These are phyloP conservation scores for Vigna angularis DNA, from an alignment of 306 rosid genomes.

Conservation along the genomic window DNA sequence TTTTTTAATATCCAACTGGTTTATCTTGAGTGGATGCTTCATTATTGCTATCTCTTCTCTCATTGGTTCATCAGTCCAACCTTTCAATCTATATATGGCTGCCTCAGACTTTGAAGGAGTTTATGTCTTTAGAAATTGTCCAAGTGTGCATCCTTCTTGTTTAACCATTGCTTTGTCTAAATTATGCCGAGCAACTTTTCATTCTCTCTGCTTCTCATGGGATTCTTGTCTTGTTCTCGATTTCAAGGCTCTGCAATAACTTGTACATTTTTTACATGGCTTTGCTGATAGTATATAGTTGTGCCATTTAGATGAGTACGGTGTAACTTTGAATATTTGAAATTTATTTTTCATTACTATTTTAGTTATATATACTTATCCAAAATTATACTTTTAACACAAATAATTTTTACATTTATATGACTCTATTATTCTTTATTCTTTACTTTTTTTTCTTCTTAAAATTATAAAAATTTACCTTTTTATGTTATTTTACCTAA, in stretches of 20 bases:
- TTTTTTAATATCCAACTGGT: background rate
- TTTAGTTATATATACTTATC: too few species aligned
- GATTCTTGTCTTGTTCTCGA: background rate
- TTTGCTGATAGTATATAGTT: background rate
- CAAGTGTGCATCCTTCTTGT: background rate
- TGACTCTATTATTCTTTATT: too few species aligned
- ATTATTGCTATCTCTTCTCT: background rate
- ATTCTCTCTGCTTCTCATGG: background rate
- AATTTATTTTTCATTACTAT: too few species aligned
- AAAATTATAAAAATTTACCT: too few species aligned
- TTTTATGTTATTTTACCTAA: too few species aligned
- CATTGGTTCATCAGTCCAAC: background rate
- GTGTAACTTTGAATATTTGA: too few species aligned
- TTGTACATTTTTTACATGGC: background rate
- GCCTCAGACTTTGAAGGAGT: slow-evolving; percentile 1
- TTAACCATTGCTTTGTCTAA: background rate
- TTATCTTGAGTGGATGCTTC: background rate
- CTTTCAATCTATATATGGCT: background rate
- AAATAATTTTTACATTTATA: too few species aligned
- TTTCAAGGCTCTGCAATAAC: background rate
- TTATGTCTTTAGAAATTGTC: background rate
- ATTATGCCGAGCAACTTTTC: background rate
- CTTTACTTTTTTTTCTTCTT: too few species aligned
- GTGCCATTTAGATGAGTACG: too few species aligned
- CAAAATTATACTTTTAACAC: too few species aligned